These are phyloP conservation scores for Citrus unshiu DNA, from an alignment of 345 rosid species.

Conservation along the genomic window DNA sequence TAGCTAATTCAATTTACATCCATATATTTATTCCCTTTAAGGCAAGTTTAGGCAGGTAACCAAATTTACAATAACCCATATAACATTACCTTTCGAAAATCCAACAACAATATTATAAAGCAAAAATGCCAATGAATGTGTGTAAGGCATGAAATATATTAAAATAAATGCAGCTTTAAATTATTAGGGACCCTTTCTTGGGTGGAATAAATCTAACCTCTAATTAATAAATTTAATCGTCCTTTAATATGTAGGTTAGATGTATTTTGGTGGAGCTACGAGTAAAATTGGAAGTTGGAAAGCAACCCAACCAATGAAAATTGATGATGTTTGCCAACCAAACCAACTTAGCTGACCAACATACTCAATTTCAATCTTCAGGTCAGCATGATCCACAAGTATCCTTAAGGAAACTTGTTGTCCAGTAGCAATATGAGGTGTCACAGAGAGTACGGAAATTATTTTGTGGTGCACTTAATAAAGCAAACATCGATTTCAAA, in stretches of 20 bases:
- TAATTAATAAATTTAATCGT: not conserved
- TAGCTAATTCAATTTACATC: not conserved
- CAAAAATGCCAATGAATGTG: not conserved
- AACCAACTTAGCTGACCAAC: constrained; percentile 18
- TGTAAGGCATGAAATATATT: not conserved
- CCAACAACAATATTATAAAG: not conserved
- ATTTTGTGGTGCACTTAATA: not conserved
- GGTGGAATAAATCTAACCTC: not conserved
- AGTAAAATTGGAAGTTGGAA: not conserved
- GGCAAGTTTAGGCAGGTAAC: not conserved
- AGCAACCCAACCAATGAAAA: not conserved
- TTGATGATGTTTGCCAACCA: constrained; percentile 15
- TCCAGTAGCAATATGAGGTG: not conserved
- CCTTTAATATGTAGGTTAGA: not conserved
- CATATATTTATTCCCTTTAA: not conserved
- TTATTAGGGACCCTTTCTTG: not conserved
- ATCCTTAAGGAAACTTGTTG: not conserved
- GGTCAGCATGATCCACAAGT: constrained; percentile 10
- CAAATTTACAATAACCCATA: not conserved
- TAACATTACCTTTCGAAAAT: not conserved
- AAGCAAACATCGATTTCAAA: not conserved
- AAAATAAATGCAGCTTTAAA: not conserved
- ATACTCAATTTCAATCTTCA: not conserved
- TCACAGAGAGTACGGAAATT: not conserved
- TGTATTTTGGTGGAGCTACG: not conserved